Evolutionary conservation across 352 stramenopile species (phyloP).

Genomic region (Blastocystis sp.): DNA sequence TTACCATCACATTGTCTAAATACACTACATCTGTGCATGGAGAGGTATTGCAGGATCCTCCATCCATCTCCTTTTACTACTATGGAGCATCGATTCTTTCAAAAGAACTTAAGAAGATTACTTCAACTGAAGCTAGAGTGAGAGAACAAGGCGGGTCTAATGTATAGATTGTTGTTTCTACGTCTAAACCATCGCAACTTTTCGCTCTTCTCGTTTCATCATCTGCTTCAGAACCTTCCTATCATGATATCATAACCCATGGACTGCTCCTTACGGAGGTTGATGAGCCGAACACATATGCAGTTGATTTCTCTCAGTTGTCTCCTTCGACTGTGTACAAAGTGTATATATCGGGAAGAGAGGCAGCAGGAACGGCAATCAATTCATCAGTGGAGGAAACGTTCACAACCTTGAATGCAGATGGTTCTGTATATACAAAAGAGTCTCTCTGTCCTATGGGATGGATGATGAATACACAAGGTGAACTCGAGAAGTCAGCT

Average conservation of each 20-base stretch:
- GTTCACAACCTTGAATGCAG: not conserved
- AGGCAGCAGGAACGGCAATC: not conserved
- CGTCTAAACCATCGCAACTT: not conserved
- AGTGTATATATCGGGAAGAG: constrained; percentile 10
- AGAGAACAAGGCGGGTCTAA: not conserved
- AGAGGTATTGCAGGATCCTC: not conserved
- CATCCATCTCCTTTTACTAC: constrained; percentile 40
- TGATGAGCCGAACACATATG: not conserved
- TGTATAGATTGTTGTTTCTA: not conserved
- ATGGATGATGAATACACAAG: not conserved
- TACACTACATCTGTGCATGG: not conserved
- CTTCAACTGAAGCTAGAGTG: constrained; percentile 4
- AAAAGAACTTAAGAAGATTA: not conserved
- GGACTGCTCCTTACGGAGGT: not conserved
- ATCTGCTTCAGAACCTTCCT: not conserved
- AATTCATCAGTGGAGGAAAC: not conserved
- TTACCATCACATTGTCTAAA: constrained; percentile 18
- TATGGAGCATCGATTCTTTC: not conserved
- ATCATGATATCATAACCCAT: constrained; percentile 13
- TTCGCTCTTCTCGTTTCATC: not conserved
- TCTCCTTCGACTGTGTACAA: not conserved
- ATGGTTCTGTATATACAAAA: not conserved
- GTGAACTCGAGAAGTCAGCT: not conserved
- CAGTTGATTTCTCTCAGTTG: constrained; percentile 15
- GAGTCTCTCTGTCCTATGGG: not conserved